Percentiles rank a stretch among this genome's conserved stretches.
Evolutionary conservation across 768 basidiomycete species (phyloP).

Genomic region (Coprinopsis cinerea): DNA sequence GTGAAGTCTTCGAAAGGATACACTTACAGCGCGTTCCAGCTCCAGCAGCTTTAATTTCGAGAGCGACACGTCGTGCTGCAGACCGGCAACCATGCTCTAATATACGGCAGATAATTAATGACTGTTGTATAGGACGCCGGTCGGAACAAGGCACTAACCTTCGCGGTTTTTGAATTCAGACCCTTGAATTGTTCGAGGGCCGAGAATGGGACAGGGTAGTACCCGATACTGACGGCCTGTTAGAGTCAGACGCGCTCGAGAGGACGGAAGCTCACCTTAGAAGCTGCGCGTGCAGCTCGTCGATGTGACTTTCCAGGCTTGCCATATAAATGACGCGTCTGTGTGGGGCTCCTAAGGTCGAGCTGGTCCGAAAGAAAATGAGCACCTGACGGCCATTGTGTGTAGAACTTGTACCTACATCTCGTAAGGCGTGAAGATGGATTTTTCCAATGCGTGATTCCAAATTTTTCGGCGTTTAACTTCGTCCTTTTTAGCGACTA

Average conservation of each 20-base stretch:
- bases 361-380: slow-evolving; percentile 31
- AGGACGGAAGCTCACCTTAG: slow-evolving; percentile 25
- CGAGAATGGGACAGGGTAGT: slow-evolving; percentile 50
- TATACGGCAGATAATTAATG: neutral
- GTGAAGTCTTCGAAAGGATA: neutral
- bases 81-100: slow-evolving; percentile 69
- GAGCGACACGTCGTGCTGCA: slow-evolving; percentile 59
- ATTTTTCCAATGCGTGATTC: slow-evolving; percentile 74
- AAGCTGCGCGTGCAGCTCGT: slow-evolving; percentile 57
- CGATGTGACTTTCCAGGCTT: slow-evolving; percentile 69
- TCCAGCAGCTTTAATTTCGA: slow-evolving; percentile 61
- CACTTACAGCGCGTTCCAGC: slow-evolving; percentile 59
- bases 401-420: slow-evolving; percentile 36
- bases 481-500: slow-evolving; percentile 57
- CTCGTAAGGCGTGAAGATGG: slow-evolving; percentile 60
- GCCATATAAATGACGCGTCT: slow-evolving; percentile 67
- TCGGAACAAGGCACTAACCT: too few relatives aligned
- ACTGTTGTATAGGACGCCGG: too few relatives aligned
- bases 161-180: slow-evolving; percentile 71
- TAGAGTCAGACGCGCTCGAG: neutral
- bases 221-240: slow-evolving; percentile 29
- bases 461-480: slow-evolving; percentile 69
- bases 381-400: neutral
- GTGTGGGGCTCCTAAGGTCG: slow-evolving; percentile 60
- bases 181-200: slow-evolving; percentile 61